Evolutionary conservation across 257 asterid species (phyloP), one percentile per base, ranked within the genome.

Genomic region (Nicotiana paniculata): DNA sequence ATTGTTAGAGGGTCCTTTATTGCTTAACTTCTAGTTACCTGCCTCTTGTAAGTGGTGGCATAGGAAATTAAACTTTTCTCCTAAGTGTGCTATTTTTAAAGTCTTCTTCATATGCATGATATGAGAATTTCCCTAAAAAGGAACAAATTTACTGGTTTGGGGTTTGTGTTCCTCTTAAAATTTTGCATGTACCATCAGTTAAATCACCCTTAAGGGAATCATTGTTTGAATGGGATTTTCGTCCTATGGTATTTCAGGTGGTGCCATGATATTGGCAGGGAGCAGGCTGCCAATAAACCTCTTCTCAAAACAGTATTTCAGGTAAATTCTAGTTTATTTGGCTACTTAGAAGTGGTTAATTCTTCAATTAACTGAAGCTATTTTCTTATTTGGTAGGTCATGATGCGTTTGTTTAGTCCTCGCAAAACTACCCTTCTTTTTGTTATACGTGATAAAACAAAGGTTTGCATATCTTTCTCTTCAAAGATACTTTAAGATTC

Each of bases 381-480:
- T 77, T 86, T 81, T 67, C 17, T 81, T 67, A 57, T 81, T 59
- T 68, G 57, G 13, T 77, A 90, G 93, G 92, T 89, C 79, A 90
- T 90, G 92, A 81, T 89, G 92, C 90, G 83, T 59, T 84, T 88
- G 83, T 89, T 89, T 85, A 84, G 79, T 86, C 88, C 89, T 75
- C 87, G 89, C 37, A 89, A 86, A 84, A 89, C 91, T 59, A 90
- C 91, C 26, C 92, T 90, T 81, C 85, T 89, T 61, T 90, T 89
- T 77, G 89, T 89, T 75, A 82, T 90, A 86, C 92, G 93, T 61
- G 92, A 90, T 83, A 89, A 89, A 87, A 88, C 90, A 18, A 89
- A 89, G 93, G 93, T 90, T 80, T 63, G 77, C 76, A 57, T 69
- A 65, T 70, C 35, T 69, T 79, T 62, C 35, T 81, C 35, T 48